Base-by-base conservation (phyloP, 1,139 yeast genomes). In the Yamadazyma kanchanaburiensis region DNA sequence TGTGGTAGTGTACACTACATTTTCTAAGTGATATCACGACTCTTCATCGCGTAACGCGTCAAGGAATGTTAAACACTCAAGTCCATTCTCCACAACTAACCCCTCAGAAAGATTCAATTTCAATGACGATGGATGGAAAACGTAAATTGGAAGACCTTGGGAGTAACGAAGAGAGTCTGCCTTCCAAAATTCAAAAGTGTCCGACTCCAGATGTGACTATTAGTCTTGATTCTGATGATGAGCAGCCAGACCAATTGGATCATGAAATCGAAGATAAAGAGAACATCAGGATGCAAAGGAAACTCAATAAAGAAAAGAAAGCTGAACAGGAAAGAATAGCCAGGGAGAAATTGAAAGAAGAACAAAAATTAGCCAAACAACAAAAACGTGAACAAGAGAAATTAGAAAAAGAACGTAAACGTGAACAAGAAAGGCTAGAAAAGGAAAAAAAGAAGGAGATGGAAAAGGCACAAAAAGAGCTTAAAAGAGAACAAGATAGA, bases 401-500 rank as follows among this genome's bases (percentile, higher is more conserved):
- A 26, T 19, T 22, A 15, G 28, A 31, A 13, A 25, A 23, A 15
- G 31, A 30, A 16, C 22, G 23, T 18, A 23, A 35, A 27, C 32
- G 33, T 22, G 35, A 31, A 16, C 33, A 32, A 28, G 33, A 37
- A 25, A 25, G 33, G 30, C 21, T 39, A 26, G 25, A 39, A 11
- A 42, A 33, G 26, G 40, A 33, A 19, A 32, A 31, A 27, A 38
- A 33, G 32, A 24, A 29, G 15, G 43, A 37, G 26, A 38, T 33
- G 10, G 47, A 45, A 21, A 53, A 48, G 21, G 44, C 56, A 26
- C 62, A 58, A 40, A 56, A 58, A 42, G 62, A 58, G 50, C 46
- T 35, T 48, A 53, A 42, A 46, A 49, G 45, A 39, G 64, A 51
- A 42, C 59, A 46, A 28, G 70, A 61, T 42, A 41, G 45, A 39